phyloP scores from a whole-genome alignment of 306 rosid genomes.

The Fragaria iinumae region DNA sequence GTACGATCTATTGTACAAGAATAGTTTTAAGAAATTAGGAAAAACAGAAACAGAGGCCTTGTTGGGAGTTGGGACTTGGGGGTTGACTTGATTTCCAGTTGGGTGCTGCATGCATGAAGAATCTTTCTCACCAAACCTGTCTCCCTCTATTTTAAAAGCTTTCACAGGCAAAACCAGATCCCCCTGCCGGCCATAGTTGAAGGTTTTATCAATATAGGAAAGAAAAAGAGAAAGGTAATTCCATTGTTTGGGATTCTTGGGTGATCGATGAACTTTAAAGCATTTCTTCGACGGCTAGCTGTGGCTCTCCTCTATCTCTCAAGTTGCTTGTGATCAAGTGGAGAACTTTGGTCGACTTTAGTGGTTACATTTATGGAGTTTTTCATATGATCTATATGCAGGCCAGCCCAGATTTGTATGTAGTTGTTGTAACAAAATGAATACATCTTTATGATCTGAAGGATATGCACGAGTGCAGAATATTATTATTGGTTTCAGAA shows the following conservation, averaged over 20 bases:
- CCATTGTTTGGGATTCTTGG: constrained; percentile 4
- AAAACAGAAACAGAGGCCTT: constrained; percentile 15
- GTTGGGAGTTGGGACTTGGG: constrained; percentile 27
- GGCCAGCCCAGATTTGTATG: background rate
- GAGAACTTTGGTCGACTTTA: constrained; percentile 18
- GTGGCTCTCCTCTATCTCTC: constrained; percentile 19
- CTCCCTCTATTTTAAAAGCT: constrained; percentile 25
- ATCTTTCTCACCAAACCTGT: constrained; percentile 30
- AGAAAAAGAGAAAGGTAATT: background rate
- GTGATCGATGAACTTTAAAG: background rate
- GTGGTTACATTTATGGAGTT: constrained; percentile 24
- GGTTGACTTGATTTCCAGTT: constrained; percentile 34
- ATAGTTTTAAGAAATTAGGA: background rate
- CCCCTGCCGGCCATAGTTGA: background rate
- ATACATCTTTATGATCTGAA: background rate
- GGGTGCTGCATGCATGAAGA: constrained; percentile 27
- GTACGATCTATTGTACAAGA: background rate
- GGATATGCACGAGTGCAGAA: constrained; percentile 32
- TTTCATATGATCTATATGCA: constrained; percentile 4
- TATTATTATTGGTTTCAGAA: constrained; percentile 17
- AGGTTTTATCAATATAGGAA: background rate
- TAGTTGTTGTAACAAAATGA: constrained; percentile 2
- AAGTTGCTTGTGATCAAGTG: constrained; percentile 35
- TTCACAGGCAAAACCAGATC: constrained; percentile 30
- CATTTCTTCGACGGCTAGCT: constrained; percentile 35